Conservation (phyloP, 192 early-diverging fungal species). For the Rhizophlyctis rosea region DNA sequence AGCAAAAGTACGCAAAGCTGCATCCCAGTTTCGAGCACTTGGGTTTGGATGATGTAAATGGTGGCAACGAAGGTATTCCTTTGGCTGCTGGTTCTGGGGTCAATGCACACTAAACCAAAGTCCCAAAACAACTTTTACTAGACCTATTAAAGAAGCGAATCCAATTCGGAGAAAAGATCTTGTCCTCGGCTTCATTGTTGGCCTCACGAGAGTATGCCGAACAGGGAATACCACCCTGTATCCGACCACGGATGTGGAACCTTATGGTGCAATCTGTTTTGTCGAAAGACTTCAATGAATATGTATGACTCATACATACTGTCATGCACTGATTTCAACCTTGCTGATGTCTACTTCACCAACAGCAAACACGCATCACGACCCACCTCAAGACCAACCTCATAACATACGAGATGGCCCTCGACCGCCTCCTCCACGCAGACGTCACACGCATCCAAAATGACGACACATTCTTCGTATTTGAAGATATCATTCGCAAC, state of each 20-base stretch:
- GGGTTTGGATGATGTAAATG: constrained; percentile 24
- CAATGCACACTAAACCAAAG: constrained; percentile 1
- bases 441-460: constrained; percentile 49
- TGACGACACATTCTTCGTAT: constrained; percentile 58
- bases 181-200: constrained; percentile 7
- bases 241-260: constrained; percentile 44
- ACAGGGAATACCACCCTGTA: constrained; percentile 37
- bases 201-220: constrained; percentile 31
- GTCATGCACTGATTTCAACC: neutral
- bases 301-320: constrained; percentile 23
- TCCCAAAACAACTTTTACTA: no score
- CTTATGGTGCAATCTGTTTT: constrained; percentile 44
- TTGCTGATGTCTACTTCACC: constrained; percentile 9
- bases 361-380: neutral
- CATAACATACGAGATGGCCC: constrained; percentile 36
- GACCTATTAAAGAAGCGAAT: constrained; percentile 5
- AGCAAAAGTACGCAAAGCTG: constrained; percentile 28
- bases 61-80: constrained; percentile 8
- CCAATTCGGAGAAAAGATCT: constrained; percentile 22
- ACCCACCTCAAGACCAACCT: constrained; percentile 32
- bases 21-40: constrained; percentile 20
- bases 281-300: constrained; percentile 12
- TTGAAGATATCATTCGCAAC: constrained; percentile 50
- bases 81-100: neutral
- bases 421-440: constrained; percentile 39